Base-by-base conservation (phyloP, 371 early-diverging fungal species). In the Mycotypha africana region DNA sequence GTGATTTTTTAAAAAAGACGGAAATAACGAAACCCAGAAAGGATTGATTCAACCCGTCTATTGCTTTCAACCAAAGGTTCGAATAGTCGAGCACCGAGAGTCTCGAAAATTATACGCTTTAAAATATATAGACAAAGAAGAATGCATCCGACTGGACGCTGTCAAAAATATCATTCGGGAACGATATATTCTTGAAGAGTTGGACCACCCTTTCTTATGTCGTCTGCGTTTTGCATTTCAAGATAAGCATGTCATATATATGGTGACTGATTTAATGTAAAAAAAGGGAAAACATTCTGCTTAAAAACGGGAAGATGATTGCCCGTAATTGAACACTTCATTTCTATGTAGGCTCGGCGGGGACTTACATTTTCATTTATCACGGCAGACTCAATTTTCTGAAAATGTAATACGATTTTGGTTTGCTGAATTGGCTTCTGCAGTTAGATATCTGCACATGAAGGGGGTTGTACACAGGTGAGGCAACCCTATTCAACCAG, bases 261-360 rank as follows among this genome's bases (percentile, higher is more conserved):
- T 93, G 93, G 86, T 88, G 23, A 70, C 91, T 49, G 91, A 92
- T 57, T 70, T 90, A 38, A 89, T 90, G 89, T 79, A 62, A n/a
- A n/a, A n/a, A n/a, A n/a, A n/a, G n/a, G n/a, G n/a, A n/a, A n/a
- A n/a, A n/a, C n/a, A n/a, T n/a, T n/a, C n/a, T n/a, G n/a, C n/a
- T n/a, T n/a, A n/a, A n/a, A n/a, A n/a, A n/a, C n/a, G n/a, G n/a
- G n/a, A n/a, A n/a, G n/a, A n/a, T n/a, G n/a, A n/a, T n/a, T n/a
- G n/a, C n/a, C n/a, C n/a, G n/a, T n/a, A n/a, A n/a, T n/a, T n/a
- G n/a, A n/a, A n/a, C n/a, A n/a, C n/a, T n/a, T n/a, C n/a, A n/a
- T n/a, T n/a, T n/a, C n/a, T n/a, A n/a, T n/a, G n/a, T n/a, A 81
- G 84, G 86, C 71, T 85, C 47, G 91, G 93, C 20, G 91, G 92